phyloP scores from a whole-genome alignment of 2,329 filamentous ascomycete species.

The Fusarium tanahbumbuense region DNA sequence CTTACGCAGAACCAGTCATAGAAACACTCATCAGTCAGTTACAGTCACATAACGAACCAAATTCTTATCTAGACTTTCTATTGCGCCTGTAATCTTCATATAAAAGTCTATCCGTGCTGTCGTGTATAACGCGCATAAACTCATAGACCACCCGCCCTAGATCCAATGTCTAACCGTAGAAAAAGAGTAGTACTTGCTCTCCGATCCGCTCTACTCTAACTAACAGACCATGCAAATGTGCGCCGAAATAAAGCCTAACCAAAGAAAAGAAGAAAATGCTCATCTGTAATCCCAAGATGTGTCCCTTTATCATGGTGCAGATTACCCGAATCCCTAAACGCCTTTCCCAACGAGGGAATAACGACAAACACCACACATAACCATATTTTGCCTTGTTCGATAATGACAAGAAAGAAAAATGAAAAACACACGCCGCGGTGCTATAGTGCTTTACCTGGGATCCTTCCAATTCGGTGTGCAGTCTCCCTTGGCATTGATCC shows the following conservation, averaged over 20 bases:
- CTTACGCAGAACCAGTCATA: not conserved
- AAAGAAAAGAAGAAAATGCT: not conserved
- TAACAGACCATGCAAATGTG: slow-evolving; percentile 16
- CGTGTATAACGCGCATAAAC: slow-evolving; percentile 6
- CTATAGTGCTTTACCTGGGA: slow-evolving; percentile 40
- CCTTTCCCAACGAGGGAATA: slow-evolving; percentile 7
- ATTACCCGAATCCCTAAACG: slow-evolving; percentile 29
- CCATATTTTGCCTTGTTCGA: not conserved
- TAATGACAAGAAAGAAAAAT: slow-evolving; percentile 1
- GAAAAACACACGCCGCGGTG: slow-evolving; percentile 1
- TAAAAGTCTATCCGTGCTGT: not conserved
- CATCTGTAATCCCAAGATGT: slow-evolving; percentile 21
- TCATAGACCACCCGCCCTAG: not conserved
- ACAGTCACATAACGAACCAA: not conserved
- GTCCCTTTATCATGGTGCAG: slow-evolving; percentile 33
- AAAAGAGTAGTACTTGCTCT: slow-evolving; percentile 7
- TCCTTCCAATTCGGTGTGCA: slow-evolving; percentile 57
- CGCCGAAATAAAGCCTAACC: slow-evolving; percentile 13
- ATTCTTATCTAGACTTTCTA: not conserved
- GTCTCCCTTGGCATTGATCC: slow-evolving; percentile 59
- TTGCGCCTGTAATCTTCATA: slow-evolving; percentile 3
- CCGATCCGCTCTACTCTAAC: slow-evolving; percentile 8
- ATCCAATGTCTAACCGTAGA: slow-evolving; percentile 7
- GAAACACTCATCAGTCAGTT: not conserved
- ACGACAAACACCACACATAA: slow-evolving; percentile 14